Base-by-base conservation (phyloP, 148 eudicot species). In the Rhododendron vialii region DNA sequence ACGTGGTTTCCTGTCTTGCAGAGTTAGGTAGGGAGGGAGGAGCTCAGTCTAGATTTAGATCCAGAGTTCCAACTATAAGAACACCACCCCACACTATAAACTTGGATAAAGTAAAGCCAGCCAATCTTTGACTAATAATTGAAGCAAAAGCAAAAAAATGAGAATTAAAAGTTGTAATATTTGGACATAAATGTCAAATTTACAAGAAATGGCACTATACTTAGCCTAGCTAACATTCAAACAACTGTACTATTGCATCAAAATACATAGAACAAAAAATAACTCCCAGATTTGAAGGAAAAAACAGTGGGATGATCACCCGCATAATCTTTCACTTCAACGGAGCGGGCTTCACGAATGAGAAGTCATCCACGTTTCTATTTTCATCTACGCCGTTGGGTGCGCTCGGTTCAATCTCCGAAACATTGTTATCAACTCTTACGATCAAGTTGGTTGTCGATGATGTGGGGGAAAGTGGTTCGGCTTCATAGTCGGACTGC, bases 351-450 rank as follows among this genome's bases (percentile, higher is more conserved):
- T 83, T 87, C 78, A 30, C 88, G 13, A 87, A 89, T 18, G 91
- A 87, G 82, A 89, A 87, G 8, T 89, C 91, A 50, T 87, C 84
- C 30, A 30, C 82, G 1, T 78, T 79, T 83, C 80, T 51, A 12
- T 43, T 63, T 50, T 85, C 88, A 53, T 53, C 89, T 59, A 12
- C 81, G 5, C 38, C 43, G 10, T 53, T 83, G 55, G 84, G 45
- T 17, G 24, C 75, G 2, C 15, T 84, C 9, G n/a, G 86, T 85
- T 90, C 93, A 17, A 36, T 85, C 75, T 88, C 93, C 3, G 36
- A 45, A 71, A 43, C 86, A 84, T 82, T 84, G 30, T 86, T 41
- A 75, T 90, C 94, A 51, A 91, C 89, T 36, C 85, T 89, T 13
- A 87, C 85, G n/a, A 90, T 84, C 85, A 92, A 92, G 86, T 84